Base-by-base conservation (phyloP, 805 yeast genomes). In the Blastobotrys attinorum region DNA sequence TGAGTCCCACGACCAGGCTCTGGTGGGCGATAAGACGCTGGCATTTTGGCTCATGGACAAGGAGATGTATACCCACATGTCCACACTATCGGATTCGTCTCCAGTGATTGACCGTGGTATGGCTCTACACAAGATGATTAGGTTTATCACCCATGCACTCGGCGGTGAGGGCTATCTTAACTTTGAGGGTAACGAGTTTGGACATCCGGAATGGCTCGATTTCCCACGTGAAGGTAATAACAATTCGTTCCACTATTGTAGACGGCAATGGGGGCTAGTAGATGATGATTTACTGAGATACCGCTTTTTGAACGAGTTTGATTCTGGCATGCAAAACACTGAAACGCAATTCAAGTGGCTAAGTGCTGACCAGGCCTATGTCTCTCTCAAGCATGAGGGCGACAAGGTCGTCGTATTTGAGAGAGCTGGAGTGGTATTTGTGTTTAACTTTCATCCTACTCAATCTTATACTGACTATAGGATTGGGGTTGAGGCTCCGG, bases 21-120 rank as follows among this genome's bases (percentile, higher is more conserved):
- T 90, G 44, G 98, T 90, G 18, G 98, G 98, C 42, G 98, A 90
- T 62, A 90, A 90, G 62, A 86, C 96, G 2, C 66, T 90, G 47
- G 97, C 97, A 0, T 90, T 90, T 60, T 92, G 98, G 98, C 72
- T 90, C 45, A 90, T 90, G 97, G 98, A 90, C 66, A 88, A 90
- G 50, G 95, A 89, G 53, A 89, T 90, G 97, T 90, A 90, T 64
- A 90, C 97, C 29, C 80, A 88, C 65, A 90, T 90, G 98, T 81
- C 94, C 13, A 71, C 71, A 1, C 58, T 89, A 37, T 67, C 86
- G 1, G 84, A 80, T 43, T 67, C 82, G 41, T 83, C 95, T 1
- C 83, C 84, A 3, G 75, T 81, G 10, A 72, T 90, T 50, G 95
- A 88, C 56, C 77, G 98, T 51, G 98, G 98, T 29, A 65, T 92